Base-by-base conservation (phyloP, 73 alveolate genomes). In the Tetrahymena borealis region DNA sequence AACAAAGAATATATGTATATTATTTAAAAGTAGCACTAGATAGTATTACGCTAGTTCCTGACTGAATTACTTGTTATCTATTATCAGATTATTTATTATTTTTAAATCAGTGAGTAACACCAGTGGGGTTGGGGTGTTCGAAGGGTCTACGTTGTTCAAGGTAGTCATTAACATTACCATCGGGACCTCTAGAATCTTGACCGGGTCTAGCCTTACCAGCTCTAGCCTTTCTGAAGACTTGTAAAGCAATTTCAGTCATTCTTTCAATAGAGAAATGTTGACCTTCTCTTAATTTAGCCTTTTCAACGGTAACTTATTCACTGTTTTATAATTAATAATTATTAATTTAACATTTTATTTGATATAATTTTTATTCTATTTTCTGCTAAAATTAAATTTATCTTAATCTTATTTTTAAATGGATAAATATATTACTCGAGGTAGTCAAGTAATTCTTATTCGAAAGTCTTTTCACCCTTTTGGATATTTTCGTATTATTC, bases 91-190 rank as follows among this genome's bases (percentile, higher is more conserved):
- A 60, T n/a, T 36, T 79, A 31, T 79, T 24, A 11, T 38, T 90
- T 16, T 90, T 35, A n/a, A 32, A 77, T 93, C 95, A 93, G 79
- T 93, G 95, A 40, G 95, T 93, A 39, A 92, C 95, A 78, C 93
- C 90, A 39, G 90, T 33, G 36, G 78, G 78, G 28, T 85, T 93
- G 31, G 95, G 95, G 32, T 91, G 93, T 20, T 60, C 91, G 43
- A 79, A 93, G 16, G 95, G 95, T 93, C 95, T 78, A 39, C 93
- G 90, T 40, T 85, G 38, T 90, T 93, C 95, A 35, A 93, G 91
- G 91, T 39, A 93, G 90, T 93, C 95, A 93, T 93, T 92, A 85
- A 93, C 90, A 79, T 93, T 92, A 12, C 95, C 95, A 93, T 93
- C 93, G 33, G 43, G 91, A 31, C 93, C 40, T 90, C 95, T 93